Percentiles rank a stretch among this genome's conserved stretches.
phyloP scores from a whole-genome alignment of 108 stramenopile genomes.

The Pseudonitzschia multiseries region DNA sequence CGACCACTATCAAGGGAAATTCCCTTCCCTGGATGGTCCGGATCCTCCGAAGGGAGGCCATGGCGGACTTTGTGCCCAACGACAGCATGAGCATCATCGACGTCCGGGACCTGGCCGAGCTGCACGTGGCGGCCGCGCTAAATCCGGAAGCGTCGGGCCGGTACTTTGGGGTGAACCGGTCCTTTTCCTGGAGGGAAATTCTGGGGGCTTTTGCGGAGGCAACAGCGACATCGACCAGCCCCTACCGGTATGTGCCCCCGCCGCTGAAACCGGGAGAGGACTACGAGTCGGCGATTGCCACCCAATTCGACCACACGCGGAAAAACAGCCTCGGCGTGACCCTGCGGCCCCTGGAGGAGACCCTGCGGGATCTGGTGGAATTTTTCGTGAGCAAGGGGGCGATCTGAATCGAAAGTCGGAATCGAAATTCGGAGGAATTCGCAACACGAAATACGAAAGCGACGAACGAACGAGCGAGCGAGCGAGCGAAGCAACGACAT shows the following conservation, averaged over 20 bases:
- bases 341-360: neutral
- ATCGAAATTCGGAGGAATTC: too few relatives aligned
- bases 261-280: neutral
- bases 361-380: neutral
- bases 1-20: neutral
- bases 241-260: neutral
- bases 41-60: neutral
- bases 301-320: conserved; percentile 4
- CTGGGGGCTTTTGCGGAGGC: neutral
- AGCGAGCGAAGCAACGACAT: too few relatives aligned
- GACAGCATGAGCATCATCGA: conserved; percentile 12
- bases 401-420: neutral
- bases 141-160: neutral
- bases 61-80: neutral
- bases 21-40: conserved; percentile 3
- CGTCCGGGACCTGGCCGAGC: conserved; percentile 5
- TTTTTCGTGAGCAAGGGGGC: neutral
- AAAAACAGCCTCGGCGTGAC: neutral
- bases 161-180: conserved; percentile 1
- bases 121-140: neutral
- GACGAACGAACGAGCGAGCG: too few relatives aligned
- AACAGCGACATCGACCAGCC: neutral
- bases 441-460: too few relatives aligned
- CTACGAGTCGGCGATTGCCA: neutral
- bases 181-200: conserved; percentile 3